These are phyloP conservation scores for Dacryopinax primogenitus DNA, from an alignment of 768 basidiomycete species.

Conservation along the genomic window DNA sequence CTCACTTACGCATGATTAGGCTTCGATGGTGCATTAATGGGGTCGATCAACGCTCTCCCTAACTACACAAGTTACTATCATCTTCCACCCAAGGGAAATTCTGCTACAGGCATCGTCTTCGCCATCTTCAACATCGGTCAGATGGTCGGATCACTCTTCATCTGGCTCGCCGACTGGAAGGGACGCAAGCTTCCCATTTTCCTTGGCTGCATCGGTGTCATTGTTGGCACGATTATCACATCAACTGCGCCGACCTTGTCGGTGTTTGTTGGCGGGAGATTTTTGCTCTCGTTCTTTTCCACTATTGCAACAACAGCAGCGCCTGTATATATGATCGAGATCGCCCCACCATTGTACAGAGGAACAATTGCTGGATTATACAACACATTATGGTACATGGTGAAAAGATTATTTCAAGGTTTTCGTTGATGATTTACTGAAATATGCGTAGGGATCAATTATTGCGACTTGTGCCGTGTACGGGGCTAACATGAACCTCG, in stretches of 20 bases:
- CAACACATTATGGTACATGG: neutral
- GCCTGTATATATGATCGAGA: slow-evolving; percentile 4
- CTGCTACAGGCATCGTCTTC: neutral
- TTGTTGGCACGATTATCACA: neutral
- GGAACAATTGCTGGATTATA: neutral
- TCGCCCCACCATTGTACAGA: neutral
- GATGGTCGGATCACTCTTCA: slow-evolving; percentile 20
- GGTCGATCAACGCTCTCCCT: neutral
- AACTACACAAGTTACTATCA: slow-evolving; percentile 2
- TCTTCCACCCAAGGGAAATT: neutral
- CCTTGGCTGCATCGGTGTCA: neutral
- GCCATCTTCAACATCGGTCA: slow-evolving; percentile 15
- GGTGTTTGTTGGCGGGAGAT: neutral
- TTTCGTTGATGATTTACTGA: neutral
- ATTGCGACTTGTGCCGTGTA: neutral
- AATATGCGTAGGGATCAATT: neutral
- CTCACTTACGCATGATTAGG: neutral
- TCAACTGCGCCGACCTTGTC: neutral
- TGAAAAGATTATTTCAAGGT: neutral
- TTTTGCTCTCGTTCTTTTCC: neutral
- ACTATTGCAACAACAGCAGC: slow-evolving; percentile 1
- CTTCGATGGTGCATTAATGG: neutral
- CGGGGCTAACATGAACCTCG: neutral
- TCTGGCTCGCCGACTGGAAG: slow-evolving; percentile 5
- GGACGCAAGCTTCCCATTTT: slow-evolving; percentile 4